Evolutionary conservation across 1,284 basidiomycete genomes (phyloP), one percentile per base, ranked within the genome.

Genomic region (Crucibulum parvulum): DNA sequence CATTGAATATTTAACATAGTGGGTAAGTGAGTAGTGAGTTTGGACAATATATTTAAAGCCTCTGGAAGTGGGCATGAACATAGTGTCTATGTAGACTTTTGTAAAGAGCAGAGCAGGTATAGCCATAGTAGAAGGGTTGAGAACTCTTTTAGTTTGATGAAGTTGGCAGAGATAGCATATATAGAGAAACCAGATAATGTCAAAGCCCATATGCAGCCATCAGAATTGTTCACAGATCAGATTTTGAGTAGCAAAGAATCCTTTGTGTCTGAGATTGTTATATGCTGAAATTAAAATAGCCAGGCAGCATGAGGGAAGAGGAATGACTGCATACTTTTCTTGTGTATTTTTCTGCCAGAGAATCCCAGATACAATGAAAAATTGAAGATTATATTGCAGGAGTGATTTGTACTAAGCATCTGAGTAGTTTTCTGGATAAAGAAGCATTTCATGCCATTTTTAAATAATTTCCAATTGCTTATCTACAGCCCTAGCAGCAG

Each of bases 111-210:
- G 59, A 0, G 69, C 61, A 0, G 75, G 71, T 0, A 65, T 62
- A 0, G 73, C 61, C 7, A 81, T 66, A 0, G 63, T 69, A 0
- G 77, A 77, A 0, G 74, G 77, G 7, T 79, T 74, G 16, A 64
- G 58, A 5, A 76, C 53, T 13, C 71, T 62, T 8, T 60, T 54
- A 0, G 59, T 65, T 1, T 65, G 62, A 2, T 68, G 54, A 2
- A 67, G 24, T 51, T 79, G 75, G 50, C 76, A 78, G 35, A 65
- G 38, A 55, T 75, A 69, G 53, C 75, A 78, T 1, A 72, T 71
- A 18, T 55, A 37, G 46, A 66, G 51, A 45, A 60, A 71, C 65
- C 65, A 69, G 3, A 58, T 57, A n/a, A 70, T 52, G 34, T 72
- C 62, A 24, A 51, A 34, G 3, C 53, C 31, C 2, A 69, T 24